Evolutionary conservation across 116 monocot species (phyloP), one percentile per base, ranked within the genome.

Genomic region (Phalaenopsis hybrid): DNA sequence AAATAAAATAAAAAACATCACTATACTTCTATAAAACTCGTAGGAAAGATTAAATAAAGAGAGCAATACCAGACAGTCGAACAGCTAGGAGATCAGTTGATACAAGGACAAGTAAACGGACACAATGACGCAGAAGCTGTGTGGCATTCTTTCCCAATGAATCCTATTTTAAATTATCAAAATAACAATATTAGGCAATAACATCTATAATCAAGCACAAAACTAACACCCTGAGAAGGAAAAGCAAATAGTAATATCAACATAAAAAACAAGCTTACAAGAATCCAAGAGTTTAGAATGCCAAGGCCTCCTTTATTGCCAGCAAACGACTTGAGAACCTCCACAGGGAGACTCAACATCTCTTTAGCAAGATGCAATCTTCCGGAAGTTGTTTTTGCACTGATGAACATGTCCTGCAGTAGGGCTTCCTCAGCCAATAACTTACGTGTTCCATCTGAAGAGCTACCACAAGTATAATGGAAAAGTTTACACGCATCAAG

Each of bases 111-210:
- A 99, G 99, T 80, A 95, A 78, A 33, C 99, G 90, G 70, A 99
- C 95, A 85, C 99, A 99, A 84, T 95, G 99, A 44, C 99, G 94
- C 85, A 99, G 83, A 34, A 99, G 92, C 81, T 93, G 99, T 76
- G 99, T 99, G 51, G 95, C 92, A 93, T 99, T 92, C 88, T 99
- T 99, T 28, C 99, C 99, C 79, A 99, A 50, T 3, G 99, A 99
- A 88, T 99, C 99, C 99, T 99, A 87, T 85, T 63, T 55, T 20
- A 73, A 85, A 79, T 44, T 18, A 25, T 77, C 37, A 59, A 82
- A 73, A 57, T 12, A 51, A 51, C 77, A 52, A 13, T 51, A 51
- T 77, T 49, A 77, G 77, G 28, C 20, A 49, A 31, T 77, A 7
- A 46, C 23, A 77, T 75, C 6, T 20, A 45, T n/a, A 18, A 48